These are phyloP conservation scores for Pseudogymnoascus sp. DNA, from an alignment of 2,329 filamentous ascomycete genomes.

Conservation along the genomic window DNA sequence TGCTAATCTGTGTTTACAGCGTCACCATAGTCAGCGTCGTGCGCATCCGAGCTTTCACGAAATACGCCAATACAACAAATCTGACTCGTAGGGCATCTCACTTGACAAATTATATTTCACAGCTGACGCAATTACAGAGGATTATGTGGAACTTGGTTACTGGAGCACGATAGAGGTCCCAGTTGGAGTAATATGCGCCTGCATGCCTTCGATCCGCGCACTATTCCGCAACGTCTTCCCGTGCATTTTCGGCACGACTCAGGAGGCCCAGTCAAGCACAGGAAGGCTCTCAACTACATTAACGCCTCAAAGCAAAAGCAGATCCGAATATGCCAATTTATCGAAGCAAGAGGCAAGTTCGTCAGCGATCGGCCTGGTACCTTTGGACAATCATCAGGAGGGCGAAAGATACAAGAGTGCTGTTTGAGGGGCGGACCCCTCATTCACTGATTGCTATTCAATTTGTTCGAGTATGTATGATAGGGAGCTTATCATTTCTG, in stretches of 20 bases:
- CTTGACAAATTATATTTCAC: neutral
- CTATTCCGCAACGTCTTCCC: conserved; percentile 19
- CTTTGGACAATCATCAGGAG: neutral
- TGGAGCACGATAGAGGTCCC: conserved; percentile 22
- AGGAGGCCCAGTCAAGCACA: neutral
- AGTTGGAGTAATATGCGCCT: conserved; percentile 22
- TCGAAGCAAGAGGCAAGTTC: neutral
- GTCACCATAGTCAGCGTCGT: conserved; percentile 22
- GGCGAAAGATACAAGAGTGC: neutral
- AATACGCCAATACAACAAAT: conserved; percentile 18
- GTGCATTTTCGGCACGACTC: conserved; percentile 14
- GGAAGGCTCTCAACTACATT: neutral
- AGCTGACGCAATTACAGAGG: conserved; percentile 10
- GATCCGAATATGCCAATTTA: neutral
- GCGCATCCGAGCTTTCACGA: conserved; percentile 19
- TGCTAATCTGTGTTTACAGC: conserved; percentile 10
- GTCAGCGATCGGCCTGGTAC: neutral
- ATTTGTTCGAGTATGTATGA: neutral
- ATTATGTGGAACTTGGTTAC: conserved; percentile 14
- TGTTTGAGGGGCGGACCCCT: neutral
- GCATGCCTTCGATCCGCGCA: conserved; percentile 20
- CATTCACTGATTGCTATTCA: neutral
- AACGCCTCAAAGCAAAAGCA: neutral
- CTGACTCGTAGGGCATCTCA: conserved; percentile 15
- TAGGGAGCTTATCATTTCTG: conserved; percentile 2